Evolutionary conservation across 2,329 filamentous ascomycete genomes (phyloP).

Genomic region (Piedraia hortae): DNA sequence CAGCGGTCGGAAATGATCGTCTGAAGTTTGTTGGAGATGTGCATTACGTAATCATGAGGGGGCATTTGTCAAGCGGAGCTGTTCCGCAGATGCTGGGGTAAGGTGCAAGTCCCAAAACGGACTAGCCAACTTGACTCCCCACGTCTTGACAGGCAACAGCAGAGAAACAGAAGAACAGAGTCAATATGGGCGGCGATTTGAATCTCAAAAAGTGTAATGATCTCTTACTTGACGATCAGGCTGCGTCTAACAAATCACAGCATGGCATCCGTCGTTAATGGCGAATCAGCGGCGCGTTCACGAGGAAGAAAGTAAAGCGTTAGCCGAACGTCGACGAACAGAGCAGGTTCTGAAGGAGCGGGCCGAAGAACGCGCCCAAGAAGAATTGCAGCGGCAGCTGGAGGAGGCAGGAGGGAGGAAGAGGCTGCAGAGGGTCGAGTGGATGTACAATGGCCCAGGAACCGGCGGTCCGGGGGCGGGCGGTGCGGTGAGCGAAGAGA

Average conservation of each 20-base stretch:
- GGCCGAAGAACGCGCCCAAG: slow-evolving; percentile 73
- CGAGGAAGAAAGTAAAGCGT: slow-evolving; percentile 72
- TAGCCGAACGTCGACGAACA: slow-evolving; percentile 83
- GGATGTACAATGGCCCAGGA: slow-evolving; percentile 88
- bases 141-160: no score
- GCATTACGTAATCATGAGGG: no score
- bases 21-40: no score
- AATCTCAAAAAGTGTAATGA: slow-evolving; percentile 75
- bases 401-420: slow-evolving; percentile 68
- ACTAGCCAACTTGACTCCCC: no score
- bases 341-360: slow-evolving; percentile 80
- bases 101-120: no score
- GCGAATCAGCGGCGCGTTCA: slow-evolving; percentile 79
- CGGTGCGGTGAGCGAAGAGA: slow-evolving; percentile 44
- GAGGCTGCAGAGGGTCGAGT: slow-evolving; percentile 63
- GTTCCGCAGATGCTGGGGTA: no score
- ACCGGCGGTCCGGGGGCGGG: slow-evolving; percentile 44
- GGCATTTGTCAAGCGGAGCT: no score
- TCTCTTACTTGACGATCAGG: no score
- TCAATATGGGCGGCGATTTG: slow-evolving; percentile 46
- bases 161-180: not conserved
- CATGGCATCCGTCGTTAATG: slow-evolving; percentile 76
- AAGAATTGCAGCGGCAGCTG: slow-evolving; percentile 72
- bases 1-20: no score
- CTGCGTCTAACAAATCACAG: no score